Evolutionary conservation across 768 basidiomycete genomes (phyloP), one percentile per base, ranked within the genome.

Genomic region (Russula abietina): DNA sequence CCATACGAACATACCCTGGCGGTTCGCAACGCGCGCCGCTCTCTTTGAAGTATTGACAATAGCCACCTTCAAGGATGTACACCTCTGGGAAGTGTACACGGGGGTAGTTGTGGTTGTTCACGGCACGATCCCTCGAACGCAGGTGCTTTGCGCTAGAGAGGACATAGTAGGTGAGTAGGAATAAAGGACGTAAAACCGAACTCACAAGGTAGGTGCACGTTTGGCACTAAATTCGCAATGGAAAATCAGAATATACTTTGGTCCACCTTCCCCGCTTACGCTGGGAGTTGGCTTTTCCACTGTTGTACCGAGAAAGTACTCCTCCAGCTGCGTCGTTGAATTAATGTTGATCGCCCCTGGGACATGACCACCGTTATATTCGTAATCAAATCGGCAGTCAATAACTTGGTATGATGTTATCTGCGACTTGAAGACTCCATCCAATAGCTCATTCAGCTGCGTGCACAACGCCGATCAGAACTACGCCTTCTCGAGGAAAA

Each of bases 151-250:
- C 97, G 71, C 94, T 98, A 67, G 26, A 52, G 38, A 7, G 48
- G 14, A 4, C 33, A 38, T n/a, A 24, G 48, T 39, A 36, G 8
- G 28, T 12, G 36, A 39, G 7, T 55, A 65, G 41, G 24, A 24
- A 50, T 39, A 19, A 22, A 46, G 22, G 22, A 4, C 28, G 16
- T 61, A 49, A 12, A 50, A 49, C 26, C 48, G n/a, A 81, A 24
- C 85, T 76, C 73, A 95, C 95, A 96, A 93, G 10, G 96, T 96
- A 1, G 97, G 97, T 0, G 94, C 97, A 48, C 97, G 81, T 75
- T 97, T 97, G 19, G 83, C 88, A 67, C 91, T 94, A 71, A 98
- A 98, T 75, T 99, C 97, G 78, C 97, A 99, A 71, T 99, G 97
- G 80, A 99, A 98, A 51, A 99, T 81, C 46, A 98, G 75, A 36